phyloP scores from a whole-genome alignment of 768 basidiomycete species.

The Tremella mesenterica region DNA sequence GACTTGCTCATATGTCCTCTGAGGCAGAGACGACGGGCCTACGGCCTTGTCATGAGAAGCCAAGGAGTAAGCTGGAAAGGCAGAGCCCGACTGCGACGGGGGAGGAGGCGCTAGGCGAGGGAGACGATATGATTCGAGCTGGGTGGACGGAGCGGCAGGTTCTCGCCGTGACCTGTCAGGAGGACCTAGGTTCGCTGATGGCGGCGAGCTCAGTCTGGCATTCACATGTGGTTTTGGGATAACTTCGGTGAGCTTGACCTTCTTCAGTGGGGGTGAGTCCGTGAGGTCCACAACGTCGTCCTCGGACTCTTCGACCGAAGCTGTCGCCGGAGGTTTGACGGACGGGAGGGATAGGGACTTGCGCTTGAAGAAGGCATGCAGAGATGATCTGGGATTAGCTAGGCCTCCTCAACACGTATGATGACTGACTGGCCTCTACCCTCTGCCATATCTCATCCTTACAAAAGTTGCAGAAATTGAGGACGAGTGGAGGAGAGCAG shows the following conservation, averaged over 20 bases:
- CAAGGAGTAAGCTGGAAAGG: constrained; percentile 12
- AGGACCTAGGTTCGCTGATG: background rate
- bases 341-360: constrained; percentile 16
- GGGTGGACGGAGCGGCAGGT: constrained; percentile 10
- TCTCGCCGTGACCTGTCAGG: constrained; percentile 8
- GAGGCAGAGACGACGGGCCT: background rate
- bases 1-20: constrained; percentile 18
- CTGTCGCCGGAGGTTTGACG: background rate
- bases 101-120: background rate
- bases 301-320: background rate
- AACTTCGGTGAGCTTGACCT: constrained; percentile 11
- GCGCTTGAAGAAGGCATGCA: constrained; percentile 37
- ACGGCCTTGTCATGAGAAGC: background rate
- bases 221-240: no score
- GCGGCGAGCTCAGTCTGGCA: background rate
- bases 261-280: constrained; percentile 20
- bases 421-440: constrained; percentile 4
- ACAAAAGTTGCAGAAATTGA: no score
- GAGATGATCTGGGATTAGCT: constrained; percentile 6
- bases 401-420: background rate
- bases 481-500: no score
- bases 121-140: constrained; percentile 15
- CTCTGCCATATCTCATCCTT: background rate
- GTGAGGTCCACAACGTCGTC: constrained; percentile 21
- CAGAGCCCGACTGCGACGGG: constrained; percentile 19